Percentiles rank a stretch among this genome's conserved stretches.
These are phyloP conservation scores for Puccinia novopanici DNA, from an alignment of 1,284 basidiomycete genomes.

Conservation along the genomic window DNA sequence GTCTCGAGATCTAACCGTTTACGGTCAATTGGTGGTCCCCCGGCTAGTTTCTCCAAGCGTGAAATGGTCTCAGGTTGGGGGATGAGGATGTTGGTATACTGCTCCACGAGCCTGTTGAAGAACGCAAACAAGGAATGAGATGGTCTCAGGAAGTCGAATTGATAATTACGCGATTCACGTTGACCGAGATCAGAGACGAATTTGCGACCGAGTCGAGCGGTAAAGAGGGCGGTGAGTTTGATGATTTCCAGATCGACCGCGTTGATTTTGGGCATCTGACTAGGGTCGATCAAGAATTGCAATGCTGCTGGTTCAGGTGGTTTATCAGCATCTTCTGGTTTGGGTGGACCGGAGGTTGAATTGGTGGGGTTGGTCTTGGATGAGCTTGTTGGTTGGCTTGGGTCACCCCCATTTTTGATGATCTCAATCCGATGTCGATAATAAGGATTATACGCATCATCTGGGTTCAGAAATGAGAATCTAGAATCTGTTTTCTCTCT, in stretches of 20 bases:
- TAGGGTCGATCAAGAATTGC: slow-evolving; percentile 31
- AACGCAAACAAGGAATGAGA: slow-evolving; percentile 92
- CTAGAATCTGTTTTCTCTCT: slow-evolving; percentile 90
- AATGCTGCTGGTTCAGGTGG: slow-evolving; percentile 52
- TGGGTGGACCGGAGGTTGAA: slow-evolving; percentile 55
- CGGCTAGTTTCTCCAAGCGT: slow-evolving; percentile 63
- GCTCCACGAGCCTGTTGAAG: slow-evolving; percentile 95
- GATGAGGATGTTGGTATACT: slow-evolving; percentile 87
- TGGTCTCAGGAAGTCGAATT: slow-evolving; percentile 95
- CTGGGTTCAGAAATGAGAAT: slow-evolving; percentile 87
- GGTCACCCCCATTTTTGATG: slow-evolving; percentile 71
- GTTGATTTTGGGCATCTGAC: slow-evolving; percentile 44
- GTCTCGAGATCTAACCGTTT: slow-evolving; percentile 61
- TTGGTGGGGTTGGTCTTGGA: slow-evolving; percentile 55
- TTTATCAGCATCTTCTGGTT: slow-evolving; percentile 54
- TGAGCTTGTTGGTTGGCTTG: slow-evolving; percentile 37
- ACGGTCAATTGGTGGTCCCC: slow-evolving; percentile 47
- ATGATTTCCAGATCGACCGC: slow-evolving; percentile 59
- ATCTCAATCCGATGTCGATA: slow-evolving; percentile 84
- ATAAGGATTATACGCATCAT: slow-evolving; percentile 95
- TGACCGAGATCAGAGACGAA: slow-evolving; percentile 83
- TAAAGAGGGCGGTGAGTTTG: slow-evolving; percentile 85
- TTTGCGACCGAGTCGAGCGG: slow-evolving; percentile 81
- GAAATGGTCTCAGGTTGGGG: slow-evolving; percentile 76
- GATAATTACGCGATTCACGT: slow-evolving; percentile 91